Base-by-base conservation (phyloP, 192 early-diverging fungal species). In the Coemansia sp. region DNA sequence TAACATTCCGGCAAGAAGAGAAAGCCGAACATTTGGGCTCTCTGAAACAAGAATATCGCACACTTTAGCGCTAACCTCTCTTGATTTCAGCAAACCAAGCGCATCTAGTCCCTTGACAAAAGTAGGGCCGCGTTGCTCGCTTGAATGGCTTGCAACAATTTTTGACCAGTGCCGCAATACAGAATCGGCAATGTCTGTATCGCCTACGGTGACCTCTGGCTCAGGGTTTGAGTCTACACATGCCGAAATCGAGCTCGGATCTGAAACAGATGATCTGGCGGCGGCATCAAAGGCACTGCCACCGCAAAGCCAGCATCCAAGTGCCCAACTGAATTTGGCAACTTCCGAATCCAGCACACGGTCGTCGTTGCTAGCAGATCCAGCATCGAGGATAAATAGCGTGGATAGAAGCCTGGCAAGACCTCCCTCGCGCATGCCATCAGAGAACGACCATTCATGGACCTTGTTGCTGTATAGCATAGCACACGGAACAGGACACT, bases 251-350 rank as follows among this genome's bases (percentile, higher is more conserved):
- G 52, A 17, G 7, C 3, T 33, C 30, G 29, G 6, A 31, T 22
- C n/a, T 19, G 17, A 15, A 19, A 14, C 23, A 30, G 10, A 37
- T 19, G 20, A 27, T 4, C 5, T n/a, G 50, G 40, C 5, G 2
- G 36, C n/a, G 14, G n/a, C 22, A 4, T 36, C 47, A 56, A 71
- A 54, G 9, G 63, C 57, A 38, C 58, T 67, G 34, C 66, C 55
- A 52, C 65, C 66, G 42, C 69, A 68, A 13, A 79, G 45, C 75
- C 75, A 79, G 67, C 75, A 62, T 9, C 75, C 75, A 44, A 79
- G 59, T n/a, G 75, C 70, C 70, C 75, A 72, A 47, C 72, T 54
- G 40, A 65, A 53, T 22, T 64, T 58, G 15, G 52, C 9, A 4
- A 72, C 56, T 15, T 70, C 70, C 66, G 59, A 62, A 54, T 62